A percentile compares a stretch with the other conserved stretches of the same genome.
Evolutionary conservation across 2,329 filamentous ascomycete species (phyloP).

Genomic region (Pyricularia pennisetigena): DNA sequence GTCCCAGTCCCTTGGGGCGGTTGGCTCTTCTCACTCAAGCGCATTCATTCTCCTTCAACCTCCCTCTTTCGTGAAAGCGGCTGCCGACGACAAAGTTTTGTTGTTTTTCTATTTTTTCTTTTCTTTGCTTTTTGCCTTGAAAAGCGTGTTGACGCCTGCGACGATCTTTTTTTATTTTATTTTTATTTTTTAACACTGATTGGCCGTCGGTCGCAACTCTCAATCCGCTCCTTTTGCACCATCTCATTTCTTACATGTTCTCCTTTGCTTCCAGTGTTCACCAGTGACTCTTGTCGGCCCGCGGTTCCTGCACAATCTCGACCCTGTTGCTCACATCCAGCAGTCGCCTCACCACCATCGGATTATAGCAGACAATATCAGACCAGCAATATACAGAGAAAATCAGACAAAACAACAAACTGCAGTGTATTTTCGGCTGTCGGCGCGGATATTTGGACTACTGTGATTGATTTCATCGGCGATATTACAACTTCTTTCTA

Average conservation of each 20-base stretch:
- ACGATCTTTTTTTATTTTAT: not conserved
- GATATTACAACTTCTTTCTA: not conserved
- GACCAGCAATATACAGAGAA: not conserved
- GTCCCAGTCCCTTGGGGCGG: not conserved
- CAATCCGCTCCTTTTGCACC: not conserved
- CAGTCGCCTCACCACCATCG: not conserved
- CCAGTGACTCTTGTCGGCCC: not conserved
- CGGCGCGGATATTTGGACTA: not conserved
- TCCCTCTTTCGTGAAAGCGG: not conserved
- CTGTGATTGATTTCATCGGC: not conserved
- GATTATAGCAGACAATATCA: not conserved
- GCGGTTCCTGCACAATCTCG: not conserved
- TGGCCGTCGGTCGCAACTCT: not conserved
- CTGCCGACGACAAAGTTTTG: not conserved
- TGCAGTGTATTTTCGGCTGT: not conserved
- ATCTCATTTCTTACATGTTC: not conserved
- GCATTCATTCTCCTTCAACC: not conserved
- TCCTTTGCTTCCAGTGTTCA: not conserved
- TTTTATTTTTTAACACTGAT: not conserved
- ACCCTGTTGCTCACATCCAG: not conserved
- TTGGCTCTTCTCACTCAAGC: not conserved
- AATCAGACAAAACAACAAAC: not conserved
- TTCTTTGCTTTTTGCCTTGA: not conserved
- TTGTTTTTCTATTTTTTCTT: not conserved
- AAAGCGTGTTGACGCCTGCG: not conserved